Evolutionary conservation across 1,139 yeast genomes (phyloP).

Genomic region (Maudiozyma humilis): DNA sequence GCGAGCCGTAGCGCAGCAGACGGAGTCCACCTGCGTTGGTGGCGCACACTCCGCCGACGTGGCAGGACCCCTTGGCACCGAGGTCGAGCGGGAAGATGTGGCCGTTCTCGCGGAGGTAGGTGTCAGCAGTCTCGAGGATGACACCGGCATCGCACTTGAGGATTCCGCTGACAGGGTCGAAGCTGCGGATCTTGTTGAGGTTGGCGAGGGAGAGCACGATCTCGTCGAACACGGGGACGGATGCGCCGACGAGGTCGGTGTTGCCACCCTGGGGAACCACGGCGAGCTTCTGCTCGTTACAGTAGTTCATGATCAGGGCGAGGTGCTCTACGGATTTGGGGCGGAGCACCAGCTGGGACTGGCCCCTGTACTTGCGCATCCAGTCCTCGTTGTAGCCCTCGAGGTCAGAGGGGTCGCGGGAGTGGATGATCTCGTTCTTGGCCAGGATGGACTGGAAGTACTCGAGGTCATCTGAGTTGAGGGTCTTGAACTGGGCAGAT

Average conservation of each 20-base stretch:
- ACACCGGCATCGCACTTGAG: constrained; percentile 88
- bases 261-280: constrained; percentile 97
- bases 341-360: constrained; percentile 69
- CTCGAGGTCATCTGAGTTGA: constrained; percentile 51
- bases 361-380: constrained; percentile 93
- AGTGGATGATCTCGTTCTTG: constrained; percentile 38
- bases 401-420: constrained; percentile 45
- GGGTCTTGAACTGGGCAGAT: constrained; percentile 36
- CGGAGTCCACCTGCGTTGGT: constrained; percentile 96
- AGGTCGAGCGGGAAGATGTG: constrained; percentile 89
- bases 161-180: constrained; percentile 77
- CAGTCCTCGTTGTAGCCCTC: constrained; percentile 80
- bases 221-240: constrained; percentile 89
- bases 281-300: constrained; percentile 71
- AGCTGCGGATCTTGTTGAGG: constrained; percentile 71
- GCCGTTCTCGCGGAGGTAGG: constrained; percentile 66
- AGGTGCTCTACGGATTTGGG: constrained; percentile 82
- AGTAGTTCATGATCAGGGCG: constrained; percentile 65
- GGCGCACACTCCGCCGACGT: constrained; percentile 91
- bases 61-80: constrained; percentile 97
- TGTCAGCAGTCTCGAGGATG: constrained; percentile 79
- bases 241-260: constrained; percentile 94
- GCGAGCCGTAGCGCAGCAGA: constrained; percentile 78
- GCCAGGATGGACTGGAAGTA: constrained; percentile 53
- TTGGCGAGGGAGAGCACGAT: constrained; percentile 61